Percentiles rank a stretch among this genome's conserved stretches.
phyloP scores from a whole-genome alignment of 768 basidiomycete genomes.

The Pholiota conissans region DNA sequence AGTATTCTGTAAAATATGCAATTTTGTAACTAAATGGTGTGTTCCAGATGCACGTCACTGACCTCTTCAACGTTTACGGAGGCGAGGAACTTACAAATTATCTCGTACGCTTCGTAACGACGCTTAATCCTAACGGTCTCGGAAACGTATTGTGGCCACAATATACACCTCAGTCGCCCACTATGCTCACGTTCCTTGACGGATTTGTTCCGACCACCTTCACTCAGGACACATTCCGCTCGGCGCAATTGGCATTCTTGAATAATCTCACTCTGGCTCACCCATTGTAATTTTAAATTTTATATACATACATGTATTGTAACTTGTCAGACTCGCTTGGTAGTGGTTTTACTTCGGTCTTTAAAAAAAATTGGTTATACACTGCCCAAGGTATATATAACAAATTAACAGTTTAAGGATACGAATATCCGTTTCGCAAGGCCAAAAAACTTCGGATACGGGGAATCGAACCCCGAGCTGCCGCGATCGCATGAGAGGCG shows the following conservation, averaged over 20 bases:
- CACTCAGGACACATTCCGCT: constrained; percentile 26
- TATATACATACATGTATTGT: constrained; percentile 12
- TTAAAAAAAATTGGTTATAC: too few species aligned
- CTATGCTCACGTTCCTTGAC: constrained; percentile 32
- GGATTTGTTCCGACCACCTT: constrained; percentile 25
- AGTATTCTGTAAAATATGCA: too few species aligned
- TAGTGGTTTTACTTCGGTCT: too few species aligned
- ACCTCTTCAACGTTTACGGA: constrained; percentile 41
- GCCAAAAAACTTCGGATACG: constrained; percentile 49
- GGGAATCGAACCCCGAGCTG: constrained; percentile 60
- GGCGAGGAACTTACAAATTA: constrained; percentile 45
- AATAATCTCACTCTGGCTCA: constrained; percentile 22
- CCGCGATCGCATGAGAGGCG: constrained; percentile 46
- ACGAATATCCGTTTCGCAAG: too few species aligned
- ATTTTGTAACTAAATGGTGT: not conserved
- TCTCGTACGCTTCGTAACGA: constrained; percentile 43
- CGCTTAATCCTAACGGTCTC: constrained; percentile 24
- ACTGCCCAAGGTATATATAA: too few species aligned
- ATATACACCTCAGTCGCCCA: constrained; percentile 19
- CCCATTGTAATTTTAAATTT: constrained; percentile 2
- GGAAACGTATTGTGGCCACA: constrained; percentile 24
- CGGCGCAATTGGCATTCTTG: constrained; percentile 21
- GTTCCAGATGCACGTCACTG: constrained; percentile 36
- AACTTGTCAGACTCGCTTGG: too few species aligned
- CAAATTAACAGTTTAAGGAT: too few species aligned